phyloP scores from a whole-genome alignment of 1,284 basidiomycete genomes.

The Salmacisia buchloeana region DNA sequence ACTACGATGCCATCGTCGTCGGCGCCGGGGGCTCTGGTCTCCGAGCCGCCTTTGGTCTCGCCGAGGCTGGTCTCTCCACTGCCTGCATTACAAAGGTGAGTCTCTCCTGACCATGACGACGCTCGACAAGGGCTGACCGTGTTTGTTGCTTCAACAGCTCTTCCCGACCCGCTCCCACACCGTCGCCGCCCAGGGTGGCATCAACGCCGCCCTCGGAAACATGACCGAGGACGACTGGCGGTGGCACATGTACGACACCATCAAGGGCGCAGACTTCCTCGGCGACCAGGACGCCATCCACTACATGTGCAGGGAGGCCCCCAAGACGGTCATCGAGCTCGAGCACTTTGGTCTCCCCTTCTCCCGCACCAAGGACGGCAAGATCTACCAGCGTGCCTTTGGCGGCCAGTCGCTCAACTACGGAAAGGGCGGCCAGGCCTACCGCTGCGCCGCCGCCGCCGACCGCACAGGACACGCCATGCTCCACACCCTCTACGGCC shows the following conservation, averaged over 20 bases:
- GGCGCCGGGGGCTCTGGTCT: conserved; percentile 95
- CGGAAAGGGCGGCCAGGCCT: conserved; percentile 98
- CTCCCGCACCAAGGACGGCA: conserved; percentile 96
- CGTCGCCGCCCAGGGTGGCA: conserved; percentile 97
- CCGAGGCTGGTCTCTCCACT: conserved; percentile 93
- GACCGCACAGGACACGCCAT: conserved; percentile 98
- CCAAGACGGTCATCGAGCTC: conserved; percentile 85
- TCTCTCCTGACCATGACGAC: no score
- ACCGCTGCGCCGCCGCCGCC: conserved; percentile 96
- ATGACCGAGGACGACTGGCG: conserved; percentile 74
- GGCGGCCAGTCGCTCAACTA: conserved; percentile 96
- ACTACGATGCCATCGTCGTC: conserved; percentile 52
- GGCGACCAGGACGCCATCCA: conserved; percentile 99
- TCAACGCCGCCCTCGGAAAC: conserved; percentile 98
- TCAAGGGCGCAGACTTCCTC: conserved; percentile 98
- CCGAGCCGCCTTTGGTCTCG: conserved; percentile 95
- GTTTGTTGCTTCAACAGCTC: no score
- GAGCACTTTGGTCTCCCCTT: conserved; percentile 99
- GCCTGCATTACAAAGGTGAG: conserved; percentile 80
- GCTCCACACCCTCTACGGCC: conserved; percentile 96
- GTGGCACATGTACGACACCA: conserved; percentile 99
- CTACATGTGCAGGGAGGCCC: conserved; percentile 97
- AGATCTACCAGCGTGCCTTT: conserved; percentile 99
- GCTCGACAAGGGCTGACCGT: no score
- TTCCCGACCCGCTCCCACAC: conserved; percentile 99